These are phyloP conservation scores for Puccinellia tenuiflora DNA, from an alignment of 176 grass and related monocot species.

Conservation along the genomic window DNA sequence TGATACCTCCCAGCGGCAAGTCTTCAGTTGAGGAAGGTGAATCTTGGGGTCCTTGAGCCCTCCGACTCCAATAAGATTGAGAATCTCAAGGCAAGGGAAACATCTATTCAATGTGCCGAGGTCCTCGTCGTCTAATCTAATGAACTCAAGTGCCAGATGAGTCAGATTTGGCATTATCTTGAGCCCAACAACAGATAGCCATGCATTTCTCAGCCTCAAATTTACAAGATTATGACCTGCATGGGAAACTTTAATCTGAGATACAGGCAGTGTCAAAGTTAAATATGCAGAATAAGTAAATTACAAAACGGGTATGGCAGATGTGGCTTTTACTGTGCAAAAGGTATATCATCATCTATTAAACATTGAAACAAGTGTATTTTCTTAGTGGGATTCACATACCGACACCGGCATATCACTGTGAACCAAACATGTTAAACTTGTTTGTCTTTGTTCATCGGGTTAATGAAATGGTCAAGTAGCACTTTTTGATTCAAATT, in stretches of 20 bases:
- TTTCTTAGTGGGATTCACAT: not conserved
- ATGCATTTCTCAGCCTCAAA: constrained; percentile 64
- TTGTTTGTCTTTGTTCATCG: not conserved
- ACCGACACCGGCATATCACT: not conserved
- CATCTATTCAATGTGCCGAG: constrained; percentile 66
- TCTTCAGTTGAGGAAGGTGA: constrained; percentile 55
- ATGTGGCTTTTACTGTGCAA: not conserved
- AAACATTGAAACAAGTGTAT: not conserved
- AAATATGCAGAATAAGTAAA: not conserved
- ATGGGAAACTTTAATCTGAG: not conserved
- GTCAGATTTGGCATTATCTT: constrained; percentile 57
- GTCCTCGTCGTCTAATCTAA: constrained; percentile 70
- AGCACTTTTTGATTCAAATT: not conserved
- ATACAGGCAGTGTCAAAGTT: not conserved
- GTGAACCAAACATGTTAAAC: not conserved
- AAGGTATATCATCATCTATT: not conserved
- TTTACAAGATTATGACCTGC: constrained; percentile 55
- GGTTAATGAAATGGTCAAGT: constrained; percentile 1
- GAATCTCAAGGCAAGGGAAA: constrained; percentile 67
- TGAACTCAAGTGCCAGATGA: constrained; percentile 52
- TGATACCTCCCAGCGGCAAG: constrained; percentile 56
- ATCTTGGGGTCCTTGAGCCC: constrained; percentile 55
- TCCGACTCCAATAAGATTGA: constrained; percentile 64
- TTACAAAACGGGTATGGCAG: not conserved
- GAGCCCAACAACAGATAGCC: constrained; percentile 65